Evolutionary conservation across 192 early-diverging fungal species (phyloP).

Genomic region (Geranomyces michiganensis): DNA sequence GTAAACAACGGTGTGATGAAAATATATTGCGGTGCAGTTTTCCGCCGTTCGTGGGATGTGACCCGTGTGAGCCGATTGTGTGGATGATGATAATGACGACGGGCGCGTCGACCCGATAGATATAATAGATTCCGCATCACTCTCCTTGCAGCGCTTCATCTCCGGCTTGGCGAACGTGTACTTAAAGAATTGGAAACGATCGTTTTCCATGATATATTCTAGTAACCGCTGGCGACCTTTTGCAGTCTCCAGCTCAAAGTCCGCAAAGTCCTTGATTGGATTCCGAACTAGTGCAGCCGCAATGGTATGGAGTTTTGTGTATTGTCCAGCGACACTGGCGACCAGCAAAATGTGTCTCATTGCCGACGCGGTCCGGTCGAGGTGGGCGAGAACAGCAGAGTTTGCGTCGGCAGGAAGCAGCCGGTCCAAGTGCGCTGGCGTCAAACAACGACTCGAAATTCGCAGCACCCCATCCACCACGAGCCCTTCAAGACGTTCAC

Average conservation of each 20-base stretch:
- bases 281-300: conserved; percentile 5
- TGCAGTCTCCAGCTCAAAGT: conserved; percentile 14
- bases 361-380: not conserved
- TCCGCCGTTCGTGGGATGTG: not conserved
- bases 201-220: not conserved
- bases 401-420: conserved; percentile 2
- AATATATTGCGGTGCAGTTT: not conserved
- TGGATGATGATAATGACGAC: too few species aligned
- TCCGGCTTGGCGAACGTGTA: not conserved
- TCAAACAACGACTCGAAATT: not conserved
- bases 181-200: conserved; percentile 6
- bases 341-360: conserved; percentile 18
- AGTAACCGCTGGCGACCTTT: conserved; percentile 17
- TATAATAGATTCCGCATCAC: not conserved
- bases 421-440: not conserved
- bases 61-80: too few species aligned
- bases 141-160: not conserved
- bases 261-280: conserved; percentile 17
- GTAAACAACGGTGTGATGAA: conserved; percentile 16
- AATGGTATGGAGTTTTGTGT: conserved; percentile 1
- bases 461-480: conserved; percentile 2
- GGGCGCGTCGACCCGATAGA: not conserved
- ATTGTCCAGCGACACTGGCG: conserved; percentile 6
- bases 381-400: not conserved
- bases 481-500: conserved; percentile 1